A percentile compares a stretch with the other conserved stretches of the same genome.
phyloP scores from a whole-genome alignment of 176 grass and related monocot genomes.

The Aegilops longissima region DNA sequence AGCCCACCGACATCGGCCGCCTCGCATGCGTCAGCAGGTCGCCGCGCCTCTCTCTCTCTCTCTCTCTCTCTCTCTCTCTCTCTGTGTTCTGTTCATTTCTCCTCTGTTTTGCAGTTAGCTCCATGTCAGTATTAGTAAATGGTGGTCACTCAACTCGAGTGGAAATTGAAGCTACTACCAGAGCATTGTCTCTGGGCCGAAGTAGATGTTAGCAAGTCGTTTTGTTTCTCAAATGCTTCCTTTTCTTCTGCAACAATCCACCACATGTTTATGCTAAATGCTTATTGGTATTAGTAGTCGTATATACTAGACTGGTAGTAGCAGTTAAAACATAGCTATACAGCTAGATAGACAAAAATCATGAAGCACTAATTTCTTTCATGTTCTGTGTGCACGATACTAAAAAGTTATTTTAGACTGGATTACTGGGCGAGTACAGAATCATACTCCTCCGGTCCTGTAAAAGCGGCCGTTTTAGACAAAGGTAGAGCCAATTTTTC shows the following conservation, averaged over 20 bases:
- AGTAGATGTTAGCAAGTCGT: background rate
- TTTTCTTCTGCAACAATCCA: background rate
- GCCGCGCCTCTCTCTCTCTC: background rate
- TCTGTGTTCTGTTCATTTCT: background rate
- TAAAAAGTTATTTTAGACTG: background rate
- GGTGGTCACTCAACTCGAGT: background rate
- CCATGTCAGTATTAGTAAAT: background rate
- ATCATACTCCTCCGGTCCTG: background rate
- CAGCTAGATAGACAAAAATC: background rate
- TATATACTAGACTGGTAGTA: background rate
- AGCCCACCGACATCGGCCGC: slow-evolving; percentile 69
- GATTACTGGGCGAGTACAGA: background rate
- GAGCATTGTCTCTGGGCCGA: background rate
- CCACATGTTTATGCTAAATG: background rate
- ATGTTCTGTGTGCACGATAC: background rate
- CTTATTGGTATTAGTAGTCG: background rate
- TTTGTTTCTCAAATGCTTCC: background rate
- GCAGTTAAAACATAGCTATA: background rate
- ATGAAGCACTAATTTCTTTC: background rate
- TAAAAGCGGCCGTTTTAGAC: background rate
- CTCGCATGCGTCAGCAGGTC: slow-evolving; percentile 94
- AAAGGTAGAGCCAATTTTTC: background rate
- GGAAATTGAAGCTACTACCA: background rate
- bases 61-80: background rate
- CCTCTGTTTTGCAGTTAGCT: background rate